Evolutionary conservation across 257 asterid species (phyloP), one percentile per base, ranked within the genome.

Genomic region (Przewalskia tangutica): DNA sequence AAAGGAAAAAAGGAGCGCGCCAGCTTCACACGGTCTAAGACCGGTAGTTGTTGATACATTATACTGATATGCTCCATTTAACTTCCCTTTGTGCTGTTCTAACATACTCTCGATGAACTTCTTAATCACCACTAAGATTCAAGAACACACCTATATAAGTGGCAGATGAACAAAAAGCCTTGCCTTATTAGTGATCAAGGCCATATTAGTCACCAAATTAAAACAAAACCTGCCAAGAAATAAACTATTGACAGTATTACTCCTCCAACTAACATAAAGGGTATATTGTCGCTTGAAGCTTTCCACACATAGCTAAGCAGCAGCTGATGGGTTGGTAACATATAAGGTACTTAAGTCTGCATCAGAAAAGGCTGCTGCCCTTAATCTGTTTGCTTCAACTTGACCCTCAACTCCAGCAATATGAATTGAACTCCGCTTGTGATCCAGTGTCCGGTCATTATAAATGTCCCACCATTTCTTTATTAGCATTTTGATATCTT

Each of bases 381-480:
- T 71, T 7, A 85, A 12, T 44, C 63, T 80, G 7, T 66, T 82
- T 23, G 81, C 10, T 54, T 71, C 85, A 2, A 42, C 81, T 12
- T 66, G 83, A 58, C 18, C 70, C 70, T 63, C 70, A 63, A 12
- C 79, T 50, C 62, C 66, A 18, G 36, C 36, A 59, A 27, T 27
- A 42, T 63, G 55, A 32, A 34, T 40, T 3, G 62, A 13, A 23
- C 12, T 44, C 79, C 13, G 60, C 62, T 75, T 75, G 38, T 81
- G 84, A 79, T 90, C 88, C 78, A 91, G 68, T 2, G 89, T 60
- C 14, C 58, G 83, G 14, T 91, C 95, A 4, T 88, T 70, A 88
- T 90, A 92, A 8, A 93, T 91, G 14, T 88, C 94, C 92, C 94
- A 85, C 98, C 98, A 94, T 51, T 85, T 91, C 32, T 84, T 79